These are phyloP conservation scores for Dictyostelium firmibasis DNA, from an alignment of 78 protist species.

Conservation along the genomic window DNA sequence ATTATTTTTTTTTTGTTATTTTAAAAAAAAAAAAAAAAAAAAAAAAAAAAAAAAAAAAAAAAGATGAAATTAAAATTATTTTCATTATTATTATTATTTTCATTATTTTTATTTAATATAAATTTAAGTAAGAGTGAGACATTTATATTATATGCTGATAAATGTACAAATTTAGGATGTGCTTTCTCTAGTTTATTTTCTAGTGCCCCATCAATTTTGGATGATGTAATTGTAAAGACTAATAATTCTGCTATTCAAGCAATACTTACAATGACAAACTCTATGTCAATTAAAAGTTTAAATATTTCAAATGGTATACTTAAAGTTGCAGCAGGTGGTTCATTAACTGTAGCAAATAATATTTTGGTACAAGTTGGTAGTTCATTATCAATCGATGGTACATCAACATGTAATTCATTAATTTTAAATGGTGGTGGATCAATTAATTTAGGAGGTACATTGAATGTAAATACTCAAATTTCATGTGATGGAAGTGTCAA, in stretches of 20 bases:
- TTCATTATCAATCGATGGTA: not conserved
- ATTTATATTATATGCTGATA: not conserved
- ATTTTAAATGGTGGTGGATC: not conserved
- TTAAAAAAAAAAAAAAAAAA: too few species aligned
- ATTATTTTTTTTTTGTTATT: too few species aligned
- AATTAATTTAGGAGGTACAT: not conserved
- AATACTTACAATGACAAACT: not conserved
- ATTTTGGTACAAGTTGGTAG: not conserved
- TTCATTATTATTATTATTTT: not conserved
- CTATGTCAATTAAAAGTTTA: not conserved
- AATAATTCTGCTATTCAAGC: not conserved
- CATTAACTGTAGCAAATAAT: not conserved
- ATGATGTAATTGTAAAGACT: conserved; percentile 37
- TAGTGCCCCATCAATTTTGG: not conserved
- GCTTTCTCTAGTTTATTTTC: not conserved
- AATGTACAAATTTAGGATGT: conserved; percentile 19
- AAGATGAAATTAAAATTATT: not conserved
- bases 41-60: too few species aligned
- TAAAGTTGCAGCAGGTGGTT: not conserved
- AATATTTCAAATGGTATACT: conserved; percentile 21
- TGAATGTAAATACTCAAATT: not conserved
- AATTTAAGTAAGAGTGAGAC: not conserved
- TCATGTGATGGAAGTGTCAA: not conserved
- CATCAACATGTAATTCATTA: not conserved
- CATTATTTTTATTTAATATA: not conserved